Evolutionary conservation across 2,329 filamentous ascomycete genomes (phyloP).

Genomic region (Metarhizium rileyi): DNA sequence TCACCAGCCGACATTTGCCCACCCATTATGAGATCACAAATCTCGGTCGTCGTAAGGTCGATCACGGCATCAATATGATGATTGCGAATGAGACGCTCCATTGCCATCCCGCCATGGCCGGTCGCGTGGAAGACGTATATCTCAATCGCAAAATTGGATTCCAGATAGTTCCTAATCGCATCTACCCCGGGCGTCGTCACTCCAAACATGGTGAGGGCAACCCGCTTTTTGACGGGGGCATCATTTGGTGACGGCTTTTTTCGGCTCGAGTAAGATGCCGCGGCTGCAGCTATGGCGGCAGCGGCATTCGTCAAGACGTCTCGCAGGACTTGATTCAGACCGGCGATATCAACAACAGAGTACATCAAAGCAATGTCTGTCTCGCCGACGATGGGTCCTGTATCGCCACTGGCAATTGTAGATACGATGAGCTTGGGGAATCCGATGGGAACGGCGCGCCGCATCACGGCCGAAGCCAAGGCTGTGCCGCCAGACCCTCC

Average conservation of each 20-base stretch:
- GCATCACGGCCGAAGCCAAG: constrained; percentile 51
- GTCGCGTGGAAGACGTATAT: constrained; percentile 62
- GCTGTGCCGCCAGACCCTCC: constrained; percentile 56
- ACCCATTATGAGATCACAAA: constrained; percentile 53
- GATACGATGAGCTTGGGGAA: constrained; percentile 63
- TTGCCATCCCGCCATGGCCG: constrained; percentile 55
- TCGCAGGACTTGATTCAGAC: constrained; percentile 49
- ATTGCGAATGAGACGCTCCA: constrained; percentile 54
- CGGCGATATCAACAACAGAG: constrained; percentile 61
- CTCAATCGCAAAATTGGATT: constrained; percentile 37
- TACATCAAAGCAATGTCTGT: constrained; percentile 63
- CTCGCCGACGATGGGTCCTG: constrained; percentile 54
- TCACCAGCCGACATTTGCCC: constrained; percentile 53
- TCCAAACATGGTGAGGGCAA: constrained; percentile 66
- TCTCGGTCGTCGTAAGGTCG: constrained; percentile 63
- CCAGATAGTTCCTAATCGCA: constrained; percentile 39
- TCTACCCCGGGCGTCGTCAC: constrained; percentile 60
- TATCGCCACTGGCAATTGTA: constrained; percentile 59
- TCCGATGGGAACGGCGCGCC: constrained; percentile 49
- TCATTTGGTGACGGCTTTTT: constrained; percentile 1
- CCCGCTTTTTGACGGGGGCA: constrained; percentile 28
- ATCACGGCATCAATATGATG: constrained; percentile 53
- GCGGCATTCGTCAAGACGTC: constrained; percentile 53
- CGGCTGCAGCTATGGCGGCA: constrained; percentile 50
- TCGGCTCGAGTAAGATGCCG: constrained; percentile 28